Evolutionary conservation across 129 eudicot genomes (phyloP), one percentile per base, ranked within the genome.

Genomic region (Chrysanthemum makinoi): DNA sequence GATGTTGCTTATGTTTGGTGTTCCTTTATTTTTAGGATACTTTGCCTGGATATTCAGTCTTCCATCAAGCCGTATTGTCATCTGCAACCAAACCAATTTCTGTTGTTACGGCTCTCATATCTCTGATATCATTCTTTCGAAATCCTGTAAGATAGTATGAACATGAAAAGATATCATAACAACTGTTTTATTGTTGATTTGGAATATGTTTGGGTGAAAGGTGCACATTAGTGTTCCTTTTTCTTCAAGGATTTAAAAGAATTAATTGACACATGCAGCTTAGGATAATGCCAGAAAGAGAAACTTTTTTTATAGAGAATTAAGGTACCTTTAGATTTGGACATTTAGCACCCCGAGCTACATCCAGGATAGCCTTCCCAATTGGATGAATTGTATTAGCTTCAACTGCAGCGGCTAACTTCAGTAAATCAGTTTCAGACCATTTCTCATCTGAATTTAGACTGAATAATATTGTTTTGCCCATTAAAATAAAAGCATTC

Each of bases 61-160:
- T 94, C 68, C 83, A 80, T 70, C 96, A 90, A 80, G 89, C 96
- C 59, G 70, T 95, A 63, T 69, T 95, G 63, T 95, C 97, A 57
- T 80, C 86, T 16, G 68, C 79, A 66, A 86, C 88, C 50, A 95
- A 83, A 72, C 99, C 99, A 66, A 28, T 95, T 51, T 86, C 97
- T 58, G 85, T 90, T 80, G 80, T 86, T 76, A 77, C 84, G 33
- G 97, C 97, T 57, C 73, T 89, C 82, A 74, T 76, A 48, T 95
- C 99, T 63, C 86, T 95, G 80, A 81, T 86, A 68, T 90, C 99
- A 59, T 95, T 66, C 83, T 84, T 66, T 62, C 89, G 89, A 16
- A 72, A 83, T 83, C 87, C 91, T 83, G 99, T 94, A 94, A 50
- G 98, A 19, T 19, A 52, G 48, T 73, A 17, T 53, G 62, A 22